Conservation (phyloP, 495 filamentous ascomycete genomes). For the Penicillium macrosclerotiorum region DNA sequence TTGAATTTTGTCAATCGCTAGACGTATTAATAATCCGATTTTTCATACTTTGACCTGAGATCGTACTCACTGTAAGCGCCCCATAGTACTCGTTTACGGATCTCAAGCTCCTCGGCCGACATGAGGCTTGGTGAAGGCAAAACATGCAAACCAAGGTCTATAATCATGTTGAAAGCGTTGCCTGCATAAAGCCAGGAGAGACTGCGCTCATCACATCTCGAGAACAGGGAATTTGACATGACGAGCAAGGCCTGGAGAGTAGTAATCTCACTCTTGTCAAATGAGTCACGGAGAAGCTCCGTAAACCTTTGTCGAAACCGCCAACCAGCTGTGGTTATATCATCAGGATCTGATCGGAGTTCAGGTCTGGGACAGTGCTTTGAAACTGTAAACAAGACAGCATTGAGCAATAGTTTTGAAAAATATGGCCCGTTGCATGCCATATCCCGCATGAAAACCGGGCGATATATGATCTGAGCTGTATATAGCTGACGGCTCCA, state of each 20-base stretch:
- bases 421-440: constrained; percentile 43
- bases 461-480: constrained; percentile 31
- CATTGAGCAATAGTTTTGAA: constrained; percentile 45
- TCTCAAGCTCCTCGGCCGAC: constrained; percentile 40
- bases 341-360: constrained; percentile 31
- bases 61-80: constrained; percentile 35
- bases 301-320: constrained; percentile 35
- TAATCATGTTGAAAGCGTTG: constrained; percentile 44
- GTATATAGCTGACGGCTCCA: constrained; percentile 41
- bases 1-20: constrained; percentile 34
- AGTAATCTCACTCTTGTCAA: constrained; percentile 44
- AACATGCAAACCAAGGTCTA: constrained; percentile 46
- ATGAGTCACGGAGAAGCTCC: constrained; percentile 35
- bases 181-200: constrained; percentile 47
- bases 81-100: constrained; percentile 41
- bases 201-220: constrained; percentile 40
- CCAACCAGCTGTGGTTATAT: constrained; percentile 36
- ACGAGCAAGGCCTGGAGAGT: constrained; percentile 45
- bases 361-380: constrained; percentile 34
- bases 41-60: background rate
- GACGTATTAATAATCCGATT: background rate
- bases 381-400: constrained; percentile 42
- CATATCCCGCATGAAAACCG: constrained; percentile 35
- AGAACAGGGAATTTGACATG: constrained; percentile 40
- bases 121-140: constrained; percentile 17